A percentile compares a stretch with the other conserved stretches of the same genome.
These are phyloP conservation scores for Musa troglodytarum DNA, from an alignment of 176 grass and related monocot species.

Conservation along the genomic window DNA sequence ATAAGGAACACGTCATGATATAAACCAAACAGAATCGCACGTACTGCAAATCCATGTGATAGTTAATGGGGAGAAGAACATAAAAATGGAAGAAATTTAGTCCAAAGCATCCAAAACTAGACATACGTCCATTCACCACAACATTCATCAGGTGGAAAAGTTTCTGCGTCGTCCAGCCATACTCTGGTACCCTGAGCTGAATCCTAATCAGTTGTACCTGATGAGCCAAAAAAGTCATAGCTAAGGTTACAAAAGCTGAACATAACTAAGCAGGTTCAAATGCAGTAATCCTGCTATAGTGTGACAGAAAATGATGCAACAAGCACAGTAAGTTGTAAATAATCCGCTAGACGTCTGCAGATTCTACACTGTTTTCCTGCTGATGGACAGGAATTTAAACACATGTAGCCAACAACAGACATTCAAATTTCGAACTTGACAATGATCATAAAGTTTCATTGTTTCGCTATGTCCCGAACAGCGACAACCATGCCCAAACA, in stretches of 20 bases:
- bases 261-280: background rate
- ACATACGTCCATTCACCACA: conserved; percentile 60
- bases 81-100: background rate
- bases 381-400: background rate
- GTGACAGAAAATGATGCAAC: no score
- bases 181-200: conserved; percentile 75
- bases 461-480: background rate
- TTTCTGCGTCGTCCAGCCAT: conserved; percentile 96
- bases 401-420: background rate
- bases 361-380: no score
- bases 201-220: conserved; percentile 82
- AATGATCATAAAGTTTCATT: background rate
- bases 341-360: no score
- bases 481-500: background rate
- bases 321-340: no score
- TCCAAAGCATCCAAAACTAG: conserved; percentile 4
- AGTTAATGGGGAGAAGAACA: background rate
- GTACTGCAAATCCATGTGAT: conserved; percentile 18
- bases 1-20: conserved; percentile 20
- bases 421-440: background rate
- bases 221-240: background rate
- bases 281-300: background rate
- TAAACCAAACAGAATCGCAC: conserved; percentile 9
- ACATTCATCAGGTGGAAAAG: conserved; percentile 92
- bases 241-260: background rate